Evolutionary conservation across 2,329 filamentous ascomycete genomes (phyloP).

Genomic region (Ophiostoma fasciatum): DNA sequence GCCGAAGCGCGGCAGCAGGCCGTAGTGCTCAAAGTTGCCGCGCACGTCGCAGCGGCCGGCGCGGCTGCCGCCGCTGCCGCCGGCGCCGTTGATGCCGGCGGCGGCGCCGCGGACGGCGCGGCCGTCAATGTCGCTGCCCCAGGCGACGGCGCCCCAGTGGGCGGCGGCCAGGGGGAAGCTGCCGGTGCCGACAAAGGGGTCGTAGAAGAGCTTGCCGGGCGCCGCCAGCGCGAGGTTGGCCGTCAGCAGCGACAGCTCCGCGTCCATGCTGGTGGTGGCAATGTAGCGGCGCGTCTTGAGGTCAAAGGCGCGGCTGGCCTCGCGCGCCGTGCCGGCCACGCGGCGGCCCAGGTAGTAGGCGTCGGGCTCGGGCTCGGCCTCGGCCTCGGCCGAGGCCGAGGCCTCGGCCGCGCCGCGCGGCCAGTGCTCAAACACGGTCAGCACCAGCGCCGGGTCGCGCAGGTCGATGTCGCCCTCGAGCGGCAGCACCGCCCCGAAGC

Average conservation of each 20-base stretch:
- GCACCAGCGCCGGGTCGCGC: constrained; percentile 56
- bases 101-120: constrained; percentile 65
- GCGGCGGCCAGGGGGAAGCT: constrained; percentile 84
- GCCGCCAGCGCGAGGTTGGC: constrained; percentile 78
- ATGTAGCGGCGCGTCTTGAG: constrained; percentile 91
- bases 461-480: constrained; percentile 70
- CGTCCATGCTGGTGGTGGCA: constrained; percentile 93
- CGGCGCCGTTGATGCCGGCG: constrained; percentile 25
- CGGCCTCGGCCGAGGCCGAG: constrained; percentile 28
- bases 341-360: constrained; percentile 58
- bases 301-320: constrained; percentile 59
- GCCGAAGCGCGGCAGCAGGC: constrained; percentile 47
- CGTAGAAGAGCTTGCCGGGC: constrained; percentile 77
- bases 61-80: constrained; percentile 9
- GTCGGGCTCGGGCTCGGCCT: constrained; percentile 44
- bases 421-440: constrained; percentile 76
- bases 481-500: constrained; percentile 55
- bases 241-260: constrained; percentile 78
- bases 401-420: constrained; percentile 35
- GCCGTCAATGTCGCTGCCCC: constrained; percentile 89
- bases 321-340: constrained; percentile 50
- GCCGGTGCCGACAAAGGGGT: constrained; percentile 91
- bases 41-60: constrained; percentile 27
- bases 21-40: constrained; percentile 79
- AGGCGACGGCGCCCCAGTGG: constrained; percentile 71